Percentiles rank a stretch among this genome's conserved stretches.
Evolutionary conservation across 2,329 filamentous ascomycete genomes (phyloP).

Genomic region (Fusarium secorum): DNA sequence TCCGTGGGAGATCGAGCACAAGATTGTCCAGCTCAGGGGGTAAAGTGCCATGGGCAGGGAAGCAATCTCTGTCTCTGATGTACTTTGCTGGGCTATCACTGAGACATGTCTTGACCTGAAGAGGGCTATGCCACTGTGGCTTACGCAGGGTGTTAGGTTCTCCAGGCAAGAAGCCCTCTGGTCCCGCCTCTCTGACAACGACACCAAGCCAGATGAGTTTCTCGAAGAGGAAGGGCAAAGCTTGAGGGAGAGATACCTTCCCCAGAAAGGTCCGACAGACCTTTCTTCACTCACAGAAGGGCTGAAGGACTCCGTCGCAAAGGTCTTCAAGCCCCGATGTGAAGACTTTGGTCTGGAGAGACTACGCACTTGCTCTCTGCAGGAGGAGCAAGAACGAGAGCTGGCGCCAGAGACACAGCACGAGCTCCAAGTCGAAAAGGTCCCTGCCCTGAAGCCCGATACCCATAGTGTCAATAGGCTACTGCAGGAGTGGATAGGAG

Average conservation of each 20-base stretch:
- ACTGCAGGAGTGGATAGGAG: constrained; percentile 41
- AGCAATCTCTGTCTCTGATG: constrained; percentile 58
- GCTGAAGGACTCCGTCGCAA: background rate
- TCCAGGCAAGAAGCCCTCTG: constrained; percentile 52
- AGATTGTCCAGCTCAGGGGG: constrained; percentile 50
- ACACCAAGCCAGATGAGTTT: constrained; percentile 45
- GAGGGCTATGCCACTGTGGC: constrained; percentile 58
- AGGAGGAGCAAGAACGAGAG: constrained; percentile 75
- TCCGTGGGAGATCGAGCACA: constrained; percentile 64
- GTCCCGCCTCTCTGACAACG: background rate
- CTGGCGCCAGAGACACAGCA: constrained; percentile 69
- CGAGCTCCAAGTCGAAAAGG: constrained; percentile 63
- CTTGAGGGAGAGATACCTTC: constrained; percentile 61
- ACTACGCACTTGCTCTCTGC: constrained; percentile 44
- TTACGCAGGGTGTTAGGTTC: constrained; percentile 64
- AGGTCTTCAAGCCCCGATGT: background rate
- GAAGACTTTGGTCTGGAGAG: constrained; percentile 16
- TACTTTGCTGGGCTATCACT: constrained; percentile 66
- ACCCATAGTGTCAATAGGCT: constrained; percentile 54
- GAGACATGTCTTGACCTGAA: constrained; percentile 27
- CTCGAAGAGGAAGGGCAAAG: constrained; percentile 63
- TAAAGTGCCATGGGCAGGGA: fast-evolving
- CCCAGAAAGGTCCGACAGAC: constrained; percentile 17
- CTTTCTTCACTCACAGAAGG: background rate
- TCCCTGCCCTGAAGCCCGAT: constrained; percentile 46